A percentile compares a stretch with the other conserved stretches of the same genome.
Conservation (phyloP, 805 yeast genomes). For the Cyberlindnera misumaiensis region DNA sequence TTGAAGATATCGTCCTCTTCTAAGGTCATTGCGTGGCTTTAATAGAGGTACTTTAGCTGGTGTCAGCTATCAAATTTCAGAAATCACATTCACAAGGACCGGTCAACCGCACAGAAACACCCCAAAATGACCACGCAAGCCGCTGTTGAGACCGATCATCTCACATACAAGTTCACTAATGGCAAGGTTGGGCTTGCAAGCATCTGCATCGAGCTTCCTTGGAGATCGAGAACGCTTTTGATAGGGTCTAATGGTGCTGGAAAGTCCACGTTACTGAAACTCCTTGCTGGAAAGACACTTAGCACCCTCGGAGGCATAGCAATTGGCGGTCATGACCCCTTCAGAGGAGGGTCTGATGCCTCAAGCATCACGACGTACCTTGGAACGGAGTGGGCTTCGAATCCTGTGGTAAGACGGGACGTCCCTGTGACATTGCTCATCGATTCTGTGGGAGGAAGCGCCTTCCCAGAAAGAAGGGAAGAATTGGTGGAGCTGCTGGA, state of each 20-base stretch:
- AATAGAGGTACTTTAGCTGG: no score
- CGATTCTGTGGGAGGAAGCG: slow-evolving; percentile 75
- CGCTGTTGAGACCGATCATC: slow-evolving; percentile 56
- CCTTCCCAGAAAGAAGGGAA: slow-evolving; percentile 68
- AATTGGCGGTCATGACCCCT: slow-evolving; percentile 87
- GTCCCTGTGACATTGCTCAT: slow-evolving; percentile 78
- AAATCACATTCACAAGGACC: no score
- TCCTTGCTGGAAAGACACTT: slow-evolving; percentile 87
- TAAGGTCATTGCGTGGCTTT: slow-evolving; percentile 1
- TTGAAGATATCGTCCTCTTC: slow-evolving; percentile 21
- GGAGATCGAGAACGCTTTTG: slow-evolving; percentile 69
- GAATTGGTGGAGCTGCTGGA: slow-evolving; percentile 70
- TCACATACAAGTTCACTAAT: slow-evolving; percentile 64
- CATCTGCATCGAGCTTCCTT: slow-evolving; percentile 53
- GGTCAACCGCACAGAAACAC: not conserved
- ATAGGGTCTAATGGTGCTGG: slow-evolving; percentile 98
- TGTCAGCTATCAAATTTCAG: no score
- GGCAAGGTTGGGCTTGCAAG: slow-evolving; percentile 61
- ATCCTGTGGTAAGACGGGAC: slow-evolving; percentile 84
- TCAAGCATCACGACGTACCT: slow-evolving; percentile 62
- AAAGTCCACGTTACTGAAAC: slow-evolving; percentile 77
- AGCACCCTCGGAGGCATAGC: slow-evolving; percentile 63
- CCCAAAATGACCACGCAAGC: not conserved
- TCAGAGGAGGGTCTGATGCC: slow-evolving; percentile 46
- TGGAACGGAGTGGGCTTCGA: slow-evolving; percentile 97